A percentile compares a stretch with the other conserved stretches of the same genome.
Conservation (phyloP, 2,329 filamentous ascomycete genomes). For the Orbilia quercus region DNA sequence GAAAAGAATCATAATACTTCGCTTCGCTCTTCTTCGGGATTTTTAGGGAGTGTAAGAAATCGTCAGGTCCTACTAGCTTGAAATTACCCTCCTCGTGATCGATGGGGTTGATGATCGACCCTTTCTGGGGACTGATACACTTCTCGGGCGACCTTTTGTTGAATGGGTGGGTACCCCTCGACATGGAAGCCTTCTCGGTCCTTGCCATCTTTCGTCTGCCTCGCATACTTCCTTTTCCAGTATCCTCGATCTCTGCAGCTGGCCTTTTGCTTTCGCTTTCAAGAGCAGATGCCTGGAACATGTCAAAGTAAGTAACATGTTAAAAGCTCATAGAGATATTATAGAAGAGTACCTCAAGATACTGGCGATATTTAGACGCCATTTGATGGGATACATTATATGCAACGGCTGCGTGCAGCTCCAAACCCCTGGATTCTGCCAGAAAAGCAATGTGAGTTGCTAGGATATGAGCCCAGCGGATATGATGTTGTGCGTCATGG, state of each 20-base stretch:
- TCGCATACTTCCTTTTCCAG: conserved; percentile 25
- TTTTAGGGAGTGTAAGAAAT: conserved; percentile 37
- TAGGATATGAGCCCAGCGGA: conserved; percentile 36
- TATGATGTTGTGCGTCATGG: conserved; percentile 39
- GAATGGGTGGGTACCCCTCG: conserved; percentile 45
- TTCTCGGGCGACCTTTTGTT: conserved; percentile 14
- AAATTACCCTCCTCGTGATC: conserved; percentile 20
- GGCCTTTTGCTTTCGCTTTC: conserved; percentile 30
- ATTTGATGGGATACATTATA: conserved; percentile 40
- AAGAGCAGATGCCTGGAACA: conserved; percentile 15
- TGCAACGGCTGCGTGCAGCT: conserved; percentile 40
- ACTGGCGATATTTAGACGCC: conserved; percentile 42
- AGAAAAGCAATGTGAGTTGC: conserved; percentile 43
- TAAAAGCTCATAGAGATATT: background rate
- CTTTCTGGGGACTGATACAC: conserved; percentile 2
- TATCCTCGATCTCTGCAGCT: conserved; percentile 13
- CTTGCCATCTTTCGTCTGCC: conserved; percentile 44
- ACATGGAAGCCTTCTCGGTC: conserved; percentile 33
- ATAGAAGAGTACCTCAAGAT: conserved; percentile 26
- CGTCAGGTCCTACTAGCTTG: conserved; percentile 36
- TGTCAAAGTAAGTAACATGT: background rate
- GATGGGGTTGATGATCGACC: background rate
- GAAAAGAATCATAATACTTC: conserved; percentile 18
- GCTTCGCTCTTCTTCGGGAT: conserved; percentile 15
- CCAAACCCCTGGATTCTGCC: conserved; percentile 28